phyloP scores from a whole-genome alignment of 1,284 basidiomycete species.

The Apiotrichum gamsii region DNA sequence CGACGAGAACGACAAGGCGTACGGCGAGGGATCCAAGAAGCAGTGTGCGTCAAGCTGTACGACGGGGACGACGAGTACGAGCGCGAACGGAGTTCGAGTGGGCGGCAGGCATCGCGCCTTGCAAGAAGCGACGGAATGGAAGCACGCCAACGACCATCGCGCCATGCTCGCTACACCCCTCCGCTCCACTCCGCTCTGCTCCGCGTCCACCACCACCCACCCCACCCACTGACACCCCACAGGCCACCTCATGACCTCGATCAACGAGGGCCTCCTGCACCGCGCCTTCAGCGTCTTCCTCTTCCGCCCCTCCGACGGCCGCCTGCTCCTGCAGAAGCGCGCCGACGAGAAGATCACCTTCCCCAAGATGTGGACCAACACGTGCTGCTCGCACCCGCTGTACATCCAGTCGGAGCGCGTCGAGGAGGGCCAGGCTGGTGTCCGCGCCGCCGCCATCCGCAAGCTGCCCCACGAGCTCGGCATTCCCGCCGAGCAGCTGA shows the following conservation, averaged over 20 bases:
- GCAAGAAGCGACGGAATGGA: no score
- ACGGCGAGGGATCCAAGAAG: conserved; percentile 94
- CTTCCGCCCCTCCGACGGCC: conserved; percentile 89
- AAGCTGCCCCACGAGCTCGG: conserved; percentile 98
- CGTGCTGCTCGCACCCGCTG: conserved; percentile 96
- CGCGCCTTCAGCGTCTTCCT: conserved; percentile 97
- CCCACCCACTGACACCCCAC: conserved; percentile 2
- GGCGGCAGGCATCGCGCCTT: no score
- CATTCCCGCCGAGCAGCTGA: conserved; percentile 63
- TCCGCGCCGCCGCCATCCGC: conserved; percentile 79
- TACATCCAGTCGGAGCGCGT: conserved; percentile 69
- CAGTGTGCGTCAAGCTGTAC: conserved; percentile 82
- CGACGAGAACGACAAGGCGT: conserved; percentile 77
- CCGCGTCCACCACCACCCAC: no score
- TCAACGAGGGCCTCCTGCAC: conserved; percentile 88
- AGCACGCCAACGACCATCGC: no score
- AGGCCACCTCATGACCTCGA: conserved; percentile 98
- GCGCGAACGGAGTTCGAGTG: no score
- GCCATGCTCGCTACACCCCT: no score
- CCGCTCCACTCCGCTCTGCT: no score
- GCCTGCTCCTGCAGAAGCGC: conserved; percentile 89
- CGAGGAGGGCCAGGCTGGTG: conserved; percentile 70
- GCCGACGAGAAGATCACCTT: conserved; percentile 99
- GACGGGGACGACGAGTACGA: no score
- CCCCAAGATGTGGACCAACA: conserved; percentile 99